Evolutionary conservation across 2,329 filamentous ascomycete species (phyloP).

Genomic region (Huntiella omanensis): DNA sequence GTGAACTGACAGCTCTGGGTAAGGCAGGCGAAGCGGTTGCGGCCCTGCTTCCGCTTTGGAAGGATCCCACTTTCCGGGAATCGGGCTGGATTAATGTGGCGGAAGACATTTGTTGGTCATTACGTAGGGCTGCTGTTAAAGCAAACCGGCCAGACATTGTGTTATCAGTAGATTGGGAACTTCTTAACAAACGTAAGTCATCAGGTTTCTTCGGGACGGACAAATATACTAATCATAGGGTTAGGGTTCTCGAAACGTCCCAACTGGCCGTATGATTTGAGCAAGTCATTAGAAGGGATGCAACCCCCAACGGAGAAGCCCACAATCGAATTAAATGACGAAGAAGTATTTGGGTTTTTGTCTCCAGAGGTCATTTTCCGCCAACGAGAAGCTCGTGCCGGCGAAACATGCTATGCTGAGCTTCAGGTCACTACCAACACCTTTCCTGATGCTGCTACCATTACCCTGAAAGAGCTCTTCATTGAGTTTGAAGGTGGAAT

Average conservation of each 20-base stretch:
- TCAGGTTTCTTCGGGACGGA: neutral
- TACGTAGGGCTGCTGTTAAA: constrained; percentile 36
- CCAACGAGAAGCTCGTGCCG: constrained; percentile 39
- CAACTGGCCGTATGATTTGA: constrained; percentile 43
- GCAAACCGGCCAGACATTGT: constrained; percentile 35
- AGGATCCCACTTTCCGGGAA: constrained; percentile 32
- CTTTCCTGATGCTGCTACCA: constrained; percentile 29
- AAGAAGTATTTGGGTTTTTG: constrained; percentile 33
- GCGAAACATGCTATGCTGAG: constrained; percentile 39
- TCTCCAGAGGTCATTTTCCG: constrained; percentile 38
- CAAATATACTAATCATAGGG: neutral
- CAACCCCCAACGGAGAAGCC: constrained; percentile 24
- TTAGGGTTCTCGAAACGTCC: constrained; percentile 34
- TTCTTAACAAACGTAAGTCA: constrained; percentile 37
- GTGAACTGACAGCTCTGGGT: constrained; percentile 30
- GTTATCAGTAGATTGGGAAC: constrained; percentile 45
- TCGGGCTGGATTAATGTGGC: constrained; percentile 42
- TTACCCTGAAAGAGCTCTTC: constrained; percentile 31
- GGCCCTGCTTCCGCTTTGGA: constrained; percentile 38
- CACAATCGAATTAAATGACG: constrained; percentile 30
- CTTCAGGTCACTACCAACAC: constrained; percentile 38
- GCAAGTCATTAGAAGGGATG: constrained; percentile 34
- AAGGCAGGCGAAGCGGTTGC: constrained; percentile 35
- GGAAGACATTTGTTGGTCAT: constrained; percentile 42
- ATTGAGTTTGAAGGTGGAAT: constrained; percentile 39